These are phyloP conservation scores for Amesomyces nigricolor DNA, from an alignment of 2,329 filamentous ascomycete species.

Conservation along the genomic window DNA sequence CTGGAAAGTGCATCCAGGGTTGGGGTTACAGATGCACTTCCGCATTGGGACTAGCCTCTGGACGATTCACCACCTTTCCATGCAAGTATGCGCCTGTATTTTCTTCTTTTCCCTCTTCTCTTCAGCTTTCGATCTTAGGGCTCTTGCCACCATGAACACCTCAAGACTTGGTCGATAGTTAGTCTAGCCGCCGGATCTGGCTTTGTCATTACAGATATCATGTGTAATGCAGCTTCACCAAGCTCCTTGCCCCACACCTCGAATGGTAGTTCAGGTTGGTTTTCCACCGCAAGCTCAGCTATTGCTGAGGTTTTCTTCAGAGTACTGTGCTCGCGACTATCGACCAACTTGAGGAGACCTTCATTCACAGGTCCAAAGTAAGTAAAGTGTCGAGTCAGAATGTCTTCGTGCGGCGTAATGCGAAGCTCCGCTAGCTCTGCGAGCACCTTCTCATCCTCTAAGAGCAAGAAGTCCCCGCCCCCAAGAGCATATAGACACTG, in stretches of 20 bases:
- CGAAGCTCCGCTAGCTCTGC: too few species aligned
- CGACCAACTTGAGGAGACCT: not conserved
- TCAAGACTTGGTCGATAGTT: not conserved
- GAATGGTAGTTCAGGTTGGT: not conserved
- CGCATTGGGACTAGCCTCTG: too few species aligned
- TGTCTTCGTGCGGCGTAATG: not conserved
- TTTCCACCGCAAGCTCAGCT: not conserved
- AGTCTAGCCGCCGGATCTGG: slow-evolving; percentile 1
- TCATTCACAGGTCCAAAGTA: not conserved
- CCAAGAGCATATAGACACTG: too few species aligned
- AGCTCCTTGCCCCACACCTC: not conserved
- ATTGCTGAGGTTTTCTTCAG: not conserved
- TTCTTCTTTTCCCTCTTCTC: too few species aligned
- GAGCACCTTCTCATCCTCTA: too few species aligned
- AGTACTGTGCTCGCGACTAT: not conserved
- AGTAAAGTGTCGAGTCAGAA: slow-evolving; percentile 2
- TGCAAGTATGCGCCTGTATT: too few species aligned
- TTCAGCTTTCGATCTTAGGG: too few species aligned
- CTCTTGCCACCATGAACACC: not conserved
- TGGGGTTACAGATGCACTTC: too few species aligned
- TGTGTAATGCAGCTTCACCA: not conserved
- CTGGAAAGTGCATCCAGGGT: too few species aligned
- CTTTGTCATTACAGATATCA: slow-evolving; percentile 1
- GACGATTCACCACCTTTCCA: too few species aligned
- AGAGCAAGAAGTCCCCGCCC: too few species aligned